Evolutionary conservation across 257 asterid species (phyloP).

Genomic region (Primulina eburnea): DNA sequence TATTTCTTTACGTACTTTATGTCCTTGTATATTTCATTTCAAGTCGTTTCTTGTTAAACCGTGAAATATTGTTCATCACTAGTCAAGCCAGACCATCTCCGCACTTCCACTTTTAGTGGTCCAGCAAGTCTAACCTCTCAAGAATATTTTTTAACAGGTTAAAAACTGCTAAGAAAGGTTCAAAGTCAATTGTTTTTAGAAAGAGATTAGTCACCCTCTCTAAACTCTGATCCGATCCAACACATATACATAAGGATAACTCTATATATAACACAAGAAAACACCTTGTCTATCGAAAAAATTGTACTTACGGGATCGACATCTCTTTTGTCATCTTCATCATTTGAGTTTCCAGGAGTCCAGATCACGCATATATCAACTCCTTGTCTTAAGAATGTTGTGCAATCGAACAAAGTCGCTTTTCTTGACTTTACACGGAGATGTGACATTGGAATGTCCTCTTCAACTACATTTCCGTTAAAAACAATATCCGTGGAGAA

Average conservation of each 20-base stretch:
- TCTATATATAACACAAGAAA: background rate
- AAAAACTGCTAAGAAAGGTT: no score
- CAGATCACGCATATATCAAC: slow-evolving; percentile 66
- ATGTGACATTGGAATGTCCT: slow-evolving; percentile 50
- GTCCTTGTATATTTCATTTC: no score
- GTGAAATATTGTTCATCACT: no score
- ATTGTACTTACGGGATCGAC: slow-evolving; percentile 48
- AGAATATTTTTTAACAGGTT: no score
- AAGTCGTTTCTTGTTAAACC: no score
- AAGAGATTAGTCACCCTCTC: no score
- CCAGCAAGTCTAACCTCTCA: no score
- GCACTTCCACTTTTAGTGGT: no score
- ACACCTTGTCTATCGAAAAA: background rate
- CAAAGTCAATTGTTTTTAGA: no score
- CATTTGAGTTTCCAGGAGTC: slow-evolving; percentile 30
- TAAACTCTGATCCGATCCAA: no score
- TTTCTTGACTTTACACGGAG: slow-evolving; percentile 81
- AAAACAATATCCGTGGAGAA: slow-evolving; percentile 39
- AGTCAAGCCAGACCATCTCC: no score
- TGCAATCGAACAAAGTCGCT: slow-evolving; percentile 65
- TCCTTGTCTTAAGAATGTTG: slow-evolving; percentile 76
- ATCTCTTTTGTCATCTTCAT: slow-evolving; percentile 36
- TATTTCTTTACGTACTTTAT: no score
- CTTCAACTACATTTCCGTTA: slow-evolving; percentile 50
- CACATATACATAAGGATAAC: slow-evolving; percentile 9